phyloP scores from a whole-genome alignment of 2,329 filamentous ascomycete species.

The Byssochlamys sp. region DNA sequence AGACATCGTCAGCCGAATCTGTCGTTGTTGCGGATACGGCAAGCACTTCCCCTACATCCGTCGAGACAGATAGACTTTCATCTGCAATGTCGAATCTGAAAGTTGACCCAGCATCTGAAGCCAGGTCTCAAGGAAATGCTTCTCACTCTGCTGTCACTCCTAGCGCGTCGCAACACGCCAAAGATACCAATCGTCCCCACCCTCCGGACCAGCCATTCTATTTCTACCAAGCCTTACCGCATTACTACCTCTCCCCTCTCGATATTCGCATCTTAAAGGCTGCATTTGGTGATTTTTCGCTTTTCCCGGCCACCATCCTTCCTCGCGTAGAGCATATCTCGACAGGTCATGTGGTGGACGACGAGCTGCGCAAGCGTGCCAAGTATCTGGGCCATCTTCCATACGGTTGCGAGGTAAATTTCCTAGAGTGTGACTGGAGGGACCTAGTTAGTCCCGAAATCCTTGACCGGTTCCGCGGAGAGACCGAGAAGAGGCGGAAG shows the following conservation, averaged over 20 bases:
- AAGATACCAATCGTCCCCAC: conserved; percentile 31
- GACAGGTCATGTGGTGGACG: conserved; percentile 77
- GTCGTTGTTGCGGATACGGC: conserved; percentile 9
- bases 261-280: conserved; percentile 88
- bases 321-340: conserved; percentile 83
- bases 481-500: conserved; percentile 67
- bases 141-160: conserved; percentile 3
- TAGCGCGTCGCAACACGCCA: conserved; percentile 10
- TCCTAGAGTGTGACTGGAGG: conserved; percentile 90
- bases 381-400: conserved; percentile 84
- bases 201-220: conserved; percentile 55
- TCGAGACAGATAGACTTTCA: conserved; percentile 15
- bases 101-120: conserved; percentile 8
- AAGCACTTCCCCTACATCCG: conserved; percentile 8
- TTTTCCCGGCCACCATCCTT: conserved; percentile 75
- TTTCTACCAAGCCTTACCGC: conserved; percentile 79
- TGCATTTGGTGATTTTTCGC: conserved; percentile 71
- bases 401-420: conserved; percentile 80
- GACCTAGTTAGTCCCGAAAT: conserved; percentile 70
- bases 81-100: conserved; percentile 15
- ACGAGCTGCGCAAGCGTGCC: conserved; percentile 68
- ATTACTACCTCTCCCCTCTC: conserved; percentile 80
- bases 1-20: conserved; percentile 24
- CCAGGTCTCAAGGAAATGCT: conserved; percentile 18
- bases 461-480: conserved; percentile 63